These are phyloP conservation scores for Penicillium tannophilum DNA, from an alignment of 495 filamentous ascomycete species.

Conservation along the genomic window DNA sequence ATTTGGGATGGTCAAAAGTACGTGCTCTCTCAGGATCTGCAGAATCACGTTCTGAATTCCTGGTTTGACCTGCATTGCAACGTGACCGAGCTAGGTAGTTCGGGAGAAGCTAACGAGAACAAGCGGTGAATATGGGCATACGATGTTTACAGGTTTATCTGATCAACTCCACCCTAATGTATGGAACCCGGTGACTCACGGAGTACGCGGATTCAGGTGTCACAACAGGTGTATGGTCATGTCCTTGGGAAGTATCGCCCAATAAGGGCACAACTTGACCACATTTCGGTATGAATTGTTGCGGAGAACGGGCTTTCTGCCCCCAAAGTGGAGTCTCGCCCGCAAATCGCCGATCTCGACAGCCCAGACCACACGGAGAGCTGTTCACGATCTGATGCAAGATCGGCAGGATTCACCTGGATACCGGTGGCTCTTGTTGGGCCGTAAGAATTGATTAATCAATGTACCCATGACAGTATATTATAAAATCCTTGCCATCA, in stretches of 20 bases:
- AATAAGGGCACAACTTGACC: slow-evolving; percentile 2
- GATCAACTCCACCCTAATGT: slow-evolving; percentile 17
- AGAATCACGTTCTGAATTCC: neutral
- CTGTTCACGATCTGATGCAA: slow-evolving; percentile 32
- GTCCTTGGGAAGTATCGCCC: slow-evolving; percentile 11
- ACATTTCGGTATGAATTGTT: slow-evolving; percentile 7
- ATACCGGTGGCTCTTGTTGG: neutral
- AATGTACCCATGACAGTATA: no score
- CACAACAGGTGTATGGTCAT: slow-evolving; percentile 17
- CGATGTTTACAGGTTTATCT: slow-evolving; percentile 21
- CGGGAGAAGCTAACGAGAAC: slow-evolving; percentile 4
- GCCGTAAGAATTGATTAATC: slow-evolving; percentile 1
- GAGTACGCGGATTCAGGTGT: slow-evolving; percentile 15
- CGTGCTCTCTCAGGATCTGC: slow-evolving; percentile 17
- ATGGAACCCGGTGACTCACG: slow-evolving; percentile 9
- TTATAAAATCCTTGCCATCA: slow-evolving; percentile 7
- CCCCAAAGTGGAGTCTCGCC: slow-evolving; percentile 25
- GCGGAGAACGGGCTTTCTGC: slow-evolving; percentile 18
- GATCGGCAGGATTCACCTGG: slow-evolving; percentile 23
- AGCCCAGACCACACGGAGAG: slow-evolving; percentile 18
- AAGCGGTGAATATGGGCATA: slow-evolving; percentile 30
- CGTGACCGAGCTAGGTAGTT: neutral
- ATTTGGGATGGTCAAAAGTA: slow-evolving; percentile 30
- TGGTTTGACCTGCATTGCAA: neutral
- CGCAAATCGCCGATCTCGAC: slow-evolving; percentile 29